These are phyloP conservation scores for Seiridium unicorne DNA, from an alignment of 2,329 filamentous ascomycete species.

Conservation along the genomic window DNA sequence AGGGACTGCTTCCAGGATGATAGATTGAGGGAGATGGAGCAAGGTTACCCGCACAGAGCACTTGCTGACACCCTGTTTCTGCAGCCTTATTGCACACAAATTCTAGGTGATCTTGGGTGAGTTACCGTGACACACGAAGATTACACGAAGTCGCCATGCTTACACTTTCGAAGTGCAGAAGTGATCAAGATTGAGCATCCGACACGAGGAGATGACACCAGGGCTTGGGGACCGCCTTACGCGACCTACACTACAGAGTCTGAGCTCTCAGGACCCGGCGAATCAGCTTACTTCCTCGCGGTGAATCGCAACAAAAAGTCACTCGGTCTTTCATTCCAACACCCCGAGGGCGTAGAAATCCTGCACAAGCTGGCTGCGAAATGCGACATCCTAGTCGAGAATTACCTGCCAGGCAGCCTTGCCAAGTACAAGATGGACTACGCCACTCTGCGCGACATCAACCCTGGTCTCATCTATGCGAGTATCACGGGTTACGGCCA, in stretches of 20 bases:
- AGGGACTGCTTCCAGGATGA: background rate
- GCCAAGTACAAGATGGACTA: slow-evolving; percentile 93
- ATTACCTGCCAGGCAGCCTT: slow-evolving; percentile 87
- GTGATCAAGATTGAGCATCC: slow-evolving; percentile 98
- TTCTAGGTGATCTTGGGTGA: slow-evolving; percentile 92
- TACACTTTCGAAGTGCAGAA: slow-evolving; percentile 62
- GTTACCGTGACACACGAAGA: slow-evolving; percentile 22
- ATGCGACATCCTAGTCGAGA: slow-evolving; percentile 93
- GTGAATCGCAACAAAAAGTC: slow-evolving; percentile 99
- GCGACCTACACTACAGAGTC: slow-evolving; percentile 69
- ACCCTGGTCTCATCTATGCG: slow-evolving; percentile 86
- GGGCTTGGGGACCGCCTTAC: slow-evolving; percentile 95
- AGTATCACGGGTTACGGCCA: slow-evolving; percentile 98
- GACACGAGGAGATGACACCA: slow-evolving; percentile 84
- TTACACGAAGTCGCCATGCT: slow-evolving; percentile 19
- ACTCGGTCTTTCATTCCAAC: slow-evolving; percentile 84
- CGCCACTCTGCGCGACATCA: slow-evolving; percentile 74
- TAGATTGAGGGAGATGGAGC: too few species aligned
- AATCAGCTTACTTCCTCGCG: slow-evolving; percentile 91
- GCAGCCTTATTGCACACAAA: slow-evolving; percentile 96
- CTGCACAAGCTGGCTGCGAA: slow-evolving; percentile 80
- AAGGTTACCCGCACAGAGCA: background rate
- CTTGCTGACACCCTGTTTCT: slow-evolving; percentile 13
- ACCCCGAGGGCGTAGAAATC: slow-evolving; percentile 79
- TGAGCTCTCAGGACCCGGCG: slow-evolving; percentile 68